Evolutionary conservation across 345 rosid species (phyloP), one percentile per base, ranked within the genome.

Genomic region (Reutealis trisperma): DNA sequence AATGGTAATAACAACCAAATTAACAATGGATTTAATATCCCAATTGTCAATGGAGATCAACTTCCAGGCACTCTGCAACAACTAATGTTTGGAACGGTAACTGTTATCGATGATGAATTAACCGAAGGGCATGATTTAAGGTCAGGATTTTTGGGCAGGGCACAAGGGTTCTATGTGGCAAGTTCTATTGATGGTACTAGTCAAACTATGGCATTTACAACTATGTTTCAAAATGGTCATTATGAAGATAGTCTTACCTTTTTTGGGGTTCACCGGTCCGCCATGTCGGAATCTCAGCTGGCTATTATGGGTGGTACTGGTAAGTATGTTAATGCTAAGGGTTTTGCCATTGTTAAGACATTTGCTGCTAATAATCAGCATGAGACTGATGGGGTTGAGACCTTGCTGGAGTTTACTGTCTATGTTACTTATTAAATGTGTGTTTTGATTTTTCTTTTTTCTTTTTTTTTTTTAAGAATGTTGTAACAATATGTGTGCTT

Each of bases 251-350:
- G 92, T 64, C 84, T 95, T 76, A 89, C 93, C 86, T 85, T 95
- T 79, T 93, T 90, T 7, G 99, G 98, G 41, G 92, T 93, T 70
- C 93, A 88, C 25, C 78, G 86, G 69, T 90, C 90, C 1, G 93
- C 88, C 2, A 90, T 78, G 34, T 90, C 98, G 0, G 98, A 93
- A 77, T 93, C 98, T 2, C 97, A 90, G 81, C 77, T 93, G 60
- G 89, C 94, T 3, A 77, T 95, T 70, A 93, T 90, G 98, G 99
- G 96, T 51, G 99, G 98, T 15, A 94, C 97, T 0, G 97, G 99
- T 15, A 92, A 89, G 78, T 89, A 87, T 81, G 93, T 89, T 63
- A 90, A 93, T 80, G 93, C 93, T 2, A 83, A 84, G 70, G 99
- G 96, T 0, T 90, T 73, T 44, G 94, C 99, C 5, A 82, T 87